phyloP scores from a whole-genome alignment of 148 eudicot species.

The Persicaria tinctoria region DNA sequence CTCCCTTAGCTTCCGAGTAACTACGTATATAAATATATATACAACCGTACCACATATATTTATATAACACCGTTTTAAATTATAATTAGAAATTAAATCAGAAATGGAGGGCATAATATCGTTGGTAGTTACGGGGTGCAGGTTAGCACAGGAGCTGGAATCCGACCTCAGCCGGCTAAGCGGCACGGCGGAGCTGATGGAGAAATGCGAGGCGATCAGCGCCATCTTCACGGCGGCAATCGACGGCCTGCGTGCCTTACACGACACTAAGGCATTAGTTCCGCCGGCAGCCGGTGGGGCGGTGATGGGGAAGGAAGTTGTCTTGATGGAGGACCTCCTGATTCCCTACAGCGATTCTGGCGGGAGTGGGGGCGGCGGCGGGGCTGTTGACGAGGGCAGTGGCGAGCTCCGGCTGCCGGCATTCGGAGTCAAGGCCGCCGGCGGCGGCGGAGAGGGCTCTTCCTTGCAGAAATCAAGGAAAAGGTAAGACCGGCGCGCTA shows the following conservation, averaged over 20 bases:
- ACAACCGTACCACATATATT: no score
- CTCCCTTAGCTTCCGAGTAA: no score
- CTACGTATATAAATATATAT: no score
- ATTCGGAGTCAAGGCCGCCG: not conserved
- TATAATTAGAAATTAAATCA: no score
- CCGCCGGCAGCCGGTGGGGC: not conserved
- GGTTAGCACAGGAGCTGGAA: slow-evolving; percentile 2
- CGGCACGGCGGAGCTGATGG: not conserved
- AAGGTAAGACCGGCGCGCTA: not conserved
- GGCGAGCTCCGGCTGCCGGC: not conserved
- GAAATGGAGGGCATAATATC: slow-evolving; percentile 1
- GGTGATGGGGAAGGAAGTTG: not conserved
- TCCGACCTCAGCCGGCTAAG: slow-evolving; percentile 4
- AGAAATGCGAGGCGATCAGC: not conserved
- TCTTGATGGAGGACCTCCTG: not conserved
- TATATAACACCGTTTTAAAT: no score
- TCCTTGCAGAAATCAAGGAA: not conserved
- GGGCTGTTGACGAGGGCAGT: not conserved
- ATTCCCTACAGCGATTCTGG: not conserved
- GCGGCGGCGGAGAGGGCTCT: not conserved
- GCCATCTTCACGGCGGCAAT: not conserved
- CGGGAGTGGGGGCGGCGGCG: not conserved
- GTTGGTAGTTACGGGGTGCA: not conserved
- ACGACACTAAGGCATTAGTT: not conserved
- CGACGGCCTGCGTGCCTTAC: not conserved